These are phyloP conservation scores for Cutaneotrichosporon sp. DNA, from an alignment of 1,284 basidiomycete genomes.

Conservation along the genomic window DNA sequence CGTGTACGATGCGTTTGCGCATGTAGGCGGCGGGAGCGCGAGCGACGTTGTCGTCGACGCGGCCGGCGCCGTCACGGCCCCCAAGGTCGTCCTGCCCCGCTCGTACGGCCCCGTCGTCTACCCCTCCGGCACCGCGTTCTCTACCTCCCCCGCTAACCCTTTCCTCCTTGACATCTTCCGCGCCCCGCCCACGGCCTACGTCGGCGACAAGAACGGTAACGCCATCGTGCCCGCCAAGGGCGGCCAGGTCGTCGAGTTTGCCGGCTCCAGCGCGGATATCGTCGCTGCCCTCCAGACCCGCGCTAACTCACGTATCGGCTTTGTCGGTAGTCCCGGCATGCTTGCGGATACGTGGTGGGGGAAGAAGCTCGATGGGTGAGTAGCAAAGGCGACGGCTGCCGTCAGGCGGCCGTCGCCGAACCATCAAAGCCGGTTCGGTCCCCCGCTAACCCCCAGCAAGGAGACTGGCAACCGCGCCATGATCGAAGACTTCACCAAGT, in stretches of 20 bases:
- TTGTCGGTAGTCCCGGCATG: conserved; percentile 72
- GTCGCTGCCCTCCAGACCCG: conserved; percentile 85
- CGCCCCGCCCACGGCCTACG: conserved; percentile 57
- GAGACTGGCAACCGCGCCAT: conserved; percentile 71
- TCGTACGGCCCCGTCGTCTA: conserved; percentile 8
- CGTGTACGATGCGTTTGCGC: conserved; percentile 49
- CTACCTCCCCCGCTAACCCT: conserved; percentile 69
- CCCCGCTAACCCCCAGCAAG: conserved; percentile 27
- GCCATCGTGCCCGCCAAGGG: conserved; percentile 55
- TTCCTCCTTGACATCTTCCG: conserved; percentile 73
- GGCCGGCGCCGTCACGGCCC: conserved; percentile 64
- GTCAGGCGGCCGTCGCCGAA: no score
- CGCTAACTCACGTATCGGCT: conserved; percentile 70
- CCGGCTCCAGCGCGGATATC: conserved; percentile 66
- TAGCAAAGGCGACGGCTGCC: conserved; percentile 18
- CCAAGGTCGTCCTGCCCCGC: conserved; percentile 44
- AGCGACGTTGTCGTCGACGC: conserved; percentile 53
- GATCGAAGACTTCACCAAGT: conserved; percentile 66
- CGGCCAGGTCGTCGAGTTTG: conserved; percentile 60
- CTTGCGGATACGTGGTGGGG: conserved; percentile 56
- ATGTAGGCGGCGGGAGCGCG: conserved; percentile 12
- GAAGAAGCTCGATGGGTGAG: conserved; percentile 49
- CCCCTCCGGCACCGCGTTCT: conserved; percentile 41
- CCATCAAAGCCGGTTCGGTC: no score
- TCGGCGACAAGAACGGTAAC: conserved; percentile 54